Conservation (phyloP, 108 stramenopile species). For the Mayamaea pseudoterrestris region DNA sequence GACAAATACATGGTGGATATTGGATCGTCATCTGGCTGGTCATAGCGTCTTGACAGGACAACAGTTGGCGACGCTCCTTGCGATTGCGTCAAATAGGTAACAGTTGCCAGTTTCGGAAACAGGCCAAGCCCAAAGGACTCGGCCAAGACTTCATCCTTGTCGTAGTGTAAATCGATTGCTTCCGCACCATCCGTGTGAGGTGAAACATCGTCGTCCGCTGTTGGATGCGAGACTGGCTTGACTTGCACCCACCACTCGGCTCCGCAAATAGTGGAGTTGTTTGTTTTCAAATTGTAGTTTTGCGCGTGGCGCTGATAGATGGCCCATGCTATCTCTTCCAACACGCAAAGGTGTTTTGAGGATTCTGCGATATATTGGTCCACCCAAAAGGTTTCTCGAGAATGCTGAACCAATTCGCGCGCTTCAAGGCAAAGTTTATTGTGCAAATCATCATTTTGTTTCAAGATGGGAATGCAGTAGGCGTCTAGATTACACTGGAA, state of each 20-base stretch:
- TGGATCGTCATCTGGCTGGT: constrained; percentile 38
- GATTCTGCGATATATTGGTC: constrained; percentile 7
- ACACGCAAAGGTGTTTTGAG: constrained; percentile 18
- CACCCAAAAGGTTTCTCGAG: constrained; percentile 71
- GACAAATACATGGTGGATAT: constrained; percentile 47
- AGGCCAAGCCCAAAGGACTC: constrained; percentile 70
- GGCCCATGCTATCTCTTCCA: constrained; percentile 46
- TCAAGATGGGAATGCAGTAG: neutral
- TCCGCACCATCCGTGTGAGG: constrained; percentile 5
- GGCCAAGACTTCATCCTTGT: constrained; percentile 81
- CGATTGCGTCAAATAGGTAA: constrained; percentile 63
- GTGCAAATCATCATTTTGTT: neutral
- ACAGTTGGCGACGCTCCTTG: constrained; percentile 33
- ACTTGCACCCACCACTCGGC: constrained; percentile 86
- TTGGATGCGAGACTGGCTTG: constrained; percentile 16
- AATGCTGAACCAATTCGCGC: constrained; percentile 25
- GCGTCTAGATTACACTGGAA: neutral
- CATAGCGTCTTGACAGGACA: constrained; percentile 60
- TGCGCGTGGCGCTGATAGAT: constrained; percentile 43
- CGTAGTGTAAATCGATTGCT: constrained; percentile 79
- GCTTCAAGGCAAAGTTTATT: constrained; percentile 32
- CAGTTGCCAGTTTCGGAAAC: constrained; percentile 76
- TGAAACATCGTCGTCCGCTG: neutral
- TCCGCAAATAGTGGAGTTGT: constrained; percentile 15
- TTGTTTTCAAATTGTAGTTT: constrained; percentile 11